Conservation (phyloP, 257 asterid species). For the Salvia splendens region DNA sequence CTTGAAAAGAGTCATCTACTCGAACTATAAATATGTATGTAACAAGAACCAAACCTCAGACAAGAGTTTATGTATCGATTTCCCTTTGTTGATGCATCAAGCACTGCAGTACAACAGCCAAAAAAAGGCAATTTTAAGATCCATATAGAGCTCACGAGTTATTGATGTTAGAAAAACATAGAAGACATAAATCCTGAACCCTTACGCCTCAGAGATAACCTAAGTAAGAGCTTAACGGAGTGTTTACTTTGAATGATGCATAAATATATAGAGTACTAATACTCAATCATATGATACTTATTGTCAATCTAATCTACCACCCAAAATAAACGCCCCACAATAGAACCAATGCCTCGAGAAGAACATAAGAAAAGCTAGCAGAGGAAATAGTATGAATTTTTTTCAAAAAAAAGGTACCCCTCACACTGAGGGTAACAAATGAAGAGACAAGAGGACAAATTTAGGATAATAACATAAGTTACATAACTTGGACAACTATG, state of each 20-base stretch:
- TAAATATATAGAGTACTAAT: too few relatives aligned
- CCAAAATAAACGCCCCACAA: too few relatives aligned
- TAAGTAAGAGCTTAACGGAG: background rate
- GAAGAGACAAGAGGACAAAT: too few relatives aligned
- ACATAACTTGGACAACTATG: background rate
- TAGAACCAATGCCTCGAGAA: background rate
- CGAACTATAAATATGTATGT: slow-evolving; percentile 17
- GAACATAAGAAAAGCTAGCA: background rate
- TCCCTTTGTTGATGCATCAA: slow-evolving; percentile 94
- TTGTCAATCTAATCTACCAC: too few relatives aligned
- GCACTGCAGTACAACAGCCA: slow-evolving; percentile 59
- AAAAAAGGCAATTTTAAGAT: slow-evolving; percentile 15
- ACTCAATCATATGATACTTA: too few relatives aligned
- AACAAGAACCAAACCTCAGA: slow-evolving; percentile 60
- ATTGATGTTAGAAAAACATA: background rate
- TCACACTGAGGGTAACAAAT: background rate
- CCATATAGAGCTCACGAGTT: slow-evolving; percentile 1
- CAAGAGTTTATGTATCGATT: slow-evolving; percentile 86
- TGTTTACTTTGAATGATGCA: too few relatives aligned
- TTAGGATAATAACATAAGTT: background rate
- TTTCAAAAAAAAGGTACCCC: too few relatives aligned
- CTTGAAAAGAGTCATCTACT: slow-evolving; percentile 12
- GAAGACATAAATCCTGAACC: background rate
- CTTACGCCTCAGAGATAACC: slow-evolving; percentile 4
- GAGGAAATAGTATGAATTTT: background rate